A percentile compares a stretch with the other conserved stretches of the same genome.
phyloP scores from a whole-genome alignment of 495 filamentous ascomycete species.

The Sporormia fimetaria region DNA sequence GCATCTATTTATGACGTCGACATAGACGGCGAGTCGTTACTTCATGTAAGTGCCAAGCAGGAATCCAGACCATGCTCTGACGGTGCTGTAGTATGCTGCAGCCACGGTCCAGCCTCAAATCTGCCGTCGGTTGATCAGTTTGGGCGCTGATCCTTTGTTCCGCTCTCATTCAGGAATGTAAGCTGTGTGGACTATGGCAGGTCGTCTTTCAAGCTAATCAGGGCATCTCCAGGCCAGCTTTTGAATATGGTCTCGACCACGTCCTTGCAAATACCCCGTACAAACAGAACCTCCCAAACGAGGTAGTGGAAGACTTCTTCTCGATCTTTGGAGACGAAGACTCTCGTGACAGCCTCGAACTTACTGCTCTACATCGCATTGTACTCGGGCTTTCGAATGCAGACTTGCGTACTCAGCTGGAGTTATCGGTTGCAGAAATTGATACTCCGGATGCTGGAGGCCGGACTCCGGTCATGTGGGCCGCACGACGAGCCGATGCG shows the following conservation, averaged over 20 bases:
- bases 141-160: not conserved
- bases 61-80: not conserved
- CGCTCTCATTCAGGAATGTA: not conserved
- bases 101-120: not conserved
- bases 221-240: too few species aligned
- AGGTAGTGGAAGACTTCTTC: not conserved
- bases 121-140: not conserved
- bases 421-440: not conserved
- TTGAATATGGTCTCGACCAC: too few species aligned
- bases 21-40: not conserved
- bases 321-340: not conserved
- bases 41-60: not conserved
- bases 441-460: slow-evolving; percentile 4
- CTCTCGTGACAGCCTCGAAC: not conserved
- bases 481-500: slow-evolving; percentile 3
- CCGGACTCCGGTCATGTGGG: slow-evolving; percentile 7
- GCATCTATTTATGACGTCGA: not conserved
- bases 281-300: too few species aligned
- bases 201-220: too few species aligned
- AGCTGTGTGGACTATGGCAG: not conserved
- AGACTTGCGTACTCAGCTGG: not conserved
- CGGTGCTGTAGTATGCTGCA: slow-evolving; percentile 1
- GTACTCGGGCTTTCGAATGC: not conserved
- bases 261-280: too few species aligned
- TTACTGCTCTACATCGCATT: slow-evolving; percentile 3